Conservation (phyloP, 1,284 basidiomycete species). For the Wallemia hederae region DNA sequence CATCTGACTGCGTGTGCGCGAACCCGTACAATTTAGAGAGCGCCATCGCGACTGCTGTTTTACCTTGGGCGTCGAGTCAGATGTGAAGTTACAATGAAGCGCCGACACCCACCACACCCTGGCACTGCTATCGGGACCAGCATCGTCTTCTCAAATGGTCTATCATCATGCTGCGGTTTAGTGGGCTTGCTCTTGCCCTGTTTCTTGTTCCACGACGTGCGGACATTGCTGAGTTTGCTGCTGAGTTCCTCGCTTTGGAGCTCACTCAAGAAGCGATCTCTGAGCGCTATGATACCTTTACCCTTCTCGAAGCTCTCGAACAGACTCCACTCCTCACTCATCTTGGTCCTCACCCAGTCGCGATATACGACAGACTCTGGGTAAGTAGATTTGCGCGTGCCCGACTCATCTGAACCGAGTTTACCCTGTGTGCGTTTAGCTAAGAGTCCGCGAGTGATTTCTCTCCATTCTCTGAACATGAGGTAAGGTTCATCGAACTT, state of each 20-base stretch:
- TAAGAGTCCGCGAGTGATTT: conserved; percentile 30
- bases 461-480: conserved; percentile 94
- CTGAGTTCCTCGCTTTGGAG: conserved; percentile 24
- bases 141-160: conserved; percentile 39
- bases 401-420: conserved; percentile 8
- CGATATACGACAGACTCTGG: not conserved
- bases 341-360: conserved; percentile 20
- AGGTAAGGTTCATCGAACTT: conserved; percentile 98
- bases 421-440: conserved; percentile 5
- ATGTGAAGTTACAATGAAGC: not conserved
- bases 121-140: conserved; percentile 72
- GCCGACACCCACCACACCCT: conserved; percentile 40
- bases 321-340: conserved; percentile 27
- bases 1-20: conserved; percentile 74
- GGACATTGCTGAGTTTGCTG: conserved; percentile 13
- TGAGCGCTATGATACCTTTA: conserved; percentile 52
- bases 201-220: conserved; percentile 7
- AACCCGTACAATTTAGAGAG: conserved; percentile 49
- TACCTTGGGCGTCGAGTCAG: conserved; percentile 28
- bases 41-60: conserved; percentile 60
- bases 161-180: conserved; percentile 11
- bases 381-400: conserved; percentile 7
- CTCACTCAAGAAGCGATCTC: conserved; percentile 53
- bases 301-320: conserved; percentile 40
- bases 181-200: conserved; percentile 6